Evolutionary conservation across 257 asterid genomes (phyloP).

Genomic region (Solanum dulcamara): DNA sequence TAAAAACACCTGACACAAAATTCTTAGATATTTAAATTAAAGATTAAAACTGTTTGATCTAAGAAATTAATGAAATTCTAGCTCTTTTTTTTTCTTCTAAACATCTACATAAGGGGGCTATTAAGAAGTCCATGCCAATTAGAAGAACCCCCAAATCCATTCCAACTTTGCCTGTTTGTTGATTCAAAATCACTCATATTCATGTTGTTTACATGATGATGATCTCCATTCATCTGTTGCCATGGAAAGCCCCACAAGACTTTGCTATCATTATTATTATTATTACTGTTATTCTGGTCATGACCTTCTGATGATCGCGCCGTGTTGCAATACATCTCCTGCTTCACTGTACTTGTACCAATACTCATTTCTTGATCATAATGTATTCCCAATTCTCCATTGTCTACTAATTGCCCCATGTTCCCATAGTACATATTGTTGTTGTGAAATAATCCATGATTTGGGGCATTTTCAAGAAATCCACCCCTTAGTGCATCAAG

Average conservation of each 20-base stretch:
- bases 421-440: constrained; percentile 23
- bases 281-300: not conserved
- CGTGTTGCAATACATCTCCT: constrained; percentile 35
- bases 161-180: constrained; percentile 33
- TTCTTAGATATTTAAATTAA: not conserved
- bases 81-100: not conserved
- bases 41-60: constrained; percentile 4
- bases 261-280: constrained; percentile 6
- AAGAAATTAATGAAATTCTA: constrained; percentile 7
- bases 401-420: constrained; percentile 14
- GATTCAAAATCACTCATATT: constrained; percentile 30
- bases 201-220: constrained; percentile 6
- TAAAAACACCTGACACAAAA: constrained; percentile 2
- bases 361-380: constrained; percentile 19
- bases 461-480: constrained; percentile 24
- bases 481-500: constrained; percentile 31
- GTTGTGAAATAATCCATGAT: constrained; percentile 15
- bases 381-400: constrained; percentile 31
- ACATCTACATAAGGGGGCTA: constrained; percentile 55
- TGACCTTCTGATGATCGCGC: constrained; percentile 18
- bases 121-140: constrained; percentile 56
- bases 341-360: constrained; percentile 39
- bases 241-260: constrained; percentile 74
- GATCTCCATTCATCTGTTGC: constrained; percentile 24
- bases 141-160: constrained; percentile 26